Base-by-base conservation (phyloP, 345 rosid genomes). In the Eucalyptus pauciflora region DNA sequence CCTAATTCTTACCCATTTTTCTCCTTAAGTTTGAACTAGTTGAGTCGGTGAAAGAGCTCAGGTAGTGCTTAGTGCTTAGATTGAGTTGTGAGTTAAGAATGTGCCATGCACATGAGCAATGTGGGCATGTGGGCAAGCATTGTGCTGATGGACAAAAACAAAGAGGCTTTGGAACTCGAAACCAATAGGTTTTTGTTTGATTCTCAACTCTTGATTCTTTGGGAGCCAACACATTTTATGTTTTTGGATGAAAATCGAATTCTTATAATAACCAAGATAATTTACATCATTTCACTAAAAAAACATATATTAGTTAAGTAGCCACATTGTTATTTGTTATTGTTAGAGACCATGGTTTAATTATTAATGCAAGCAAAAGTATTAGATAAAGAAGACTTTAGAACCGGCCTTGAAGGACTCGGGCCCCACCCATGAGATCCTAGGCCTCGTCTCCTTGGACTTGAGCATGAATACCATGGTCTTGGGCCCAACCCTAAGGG, bases 391-490 rank as follows among this genome's bases (percentile, higher is more conserved):
- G 2, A 27, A 6, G 31, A 27, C 6, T 60, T 60, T 60, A 27
- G 31, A 27, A 60, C 4, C 1, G 0, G 31, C 69, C 69, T 27
- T 1, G 7, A 60, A 31, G 31, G 31, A 60, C 31, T 0, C 1
- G 6, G 4, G 31, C 16, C 31, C 12, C 69, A 15, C 11, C n/a
- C 11, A 1, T 27, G 7, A 56, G 62, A 24, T 56, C 29, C 1
- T 5, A 1, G 1, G 62, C 29, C 12, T 1, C 1, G 29, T 24
- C 3, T 56, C 13, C 3, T 0, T 60, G 4, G 16, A 60, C 69
- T 60, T 27, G 7, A 27, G 16, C 69, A 60, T 60, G 31, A 7
- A 60, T 60, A 60, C 6, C 8, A 27, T 12, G 69, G 15, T 27
- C 25, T 62, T 62, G 8, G 69, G 69, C 31, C 31, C n/a, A 27